Evolutionary conservation across 306 rosid species (phyloP).

Genomic region (Cercis canadensis): DNA sequence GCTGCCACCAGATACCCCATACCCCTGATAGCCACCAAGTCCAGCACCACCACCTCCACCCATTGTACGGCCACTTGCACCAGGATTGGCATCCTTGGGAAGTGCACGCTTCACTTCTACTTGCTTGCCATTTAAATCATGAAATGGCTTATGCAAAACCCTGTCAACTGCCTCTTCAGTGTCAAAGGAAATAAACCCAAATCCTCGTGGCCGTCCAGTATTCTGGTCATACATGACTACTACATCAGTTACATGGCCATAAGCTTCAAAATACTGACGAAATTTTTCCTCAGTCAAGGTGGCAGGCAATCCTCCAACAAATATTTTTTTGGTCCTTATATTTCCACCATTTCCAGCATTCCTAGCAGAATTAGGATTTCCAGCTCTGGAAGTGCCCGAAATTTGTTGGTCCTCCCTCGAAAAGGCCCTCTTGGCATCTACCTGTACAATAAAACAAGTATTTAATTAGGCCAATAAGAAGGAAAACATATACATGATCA

Average conservation of each 20-base stretch:
- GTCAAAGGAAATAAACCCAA: conserved; percentile 96
- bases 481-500: neutral
- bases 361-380: conserved; percentile 67
- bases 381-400: conserved; percentile 67
- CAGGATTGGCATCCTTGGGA: conserved; percentile 97
- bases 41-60: conserved; percentile 72
- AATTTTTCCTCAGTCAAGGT: conserved; percentile 87
- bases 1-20: conserved; percentile 88
- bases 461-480: conserved; percentile 26
- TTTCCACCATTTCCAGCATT: conserved; percentile 82
- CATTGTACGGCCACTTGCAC: conserved; percentile 82
- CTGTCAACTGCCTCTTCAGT: conserved; percentile 94
- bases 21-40: conserved; percentile 79
- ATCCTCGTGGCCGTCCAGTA: conserved; percentile 97
- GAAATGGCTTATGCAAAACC: conserved; percentile 94
- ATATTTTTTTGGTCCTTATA: conserved; percentile 89
- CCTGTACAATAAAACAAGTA: conserved; percentile 62
- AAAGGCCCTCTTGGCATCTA: conserved; percentile 96
- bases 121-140: conserved; percentile 95
- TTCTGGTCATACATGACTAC: conserved; percentile 98
- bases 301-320: conserved; percentile 97
- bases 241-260: conserved; percentile 90
- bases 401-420: conserved; percentile 98
- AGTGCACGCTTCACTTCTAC: conserved; percentile 99
- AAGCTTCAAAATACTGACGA: conserved; percentile 83